phyloP scores from a whole-genome alignment of 352 stramenopile genomes.

The Peronospora farinosa region DNA sequence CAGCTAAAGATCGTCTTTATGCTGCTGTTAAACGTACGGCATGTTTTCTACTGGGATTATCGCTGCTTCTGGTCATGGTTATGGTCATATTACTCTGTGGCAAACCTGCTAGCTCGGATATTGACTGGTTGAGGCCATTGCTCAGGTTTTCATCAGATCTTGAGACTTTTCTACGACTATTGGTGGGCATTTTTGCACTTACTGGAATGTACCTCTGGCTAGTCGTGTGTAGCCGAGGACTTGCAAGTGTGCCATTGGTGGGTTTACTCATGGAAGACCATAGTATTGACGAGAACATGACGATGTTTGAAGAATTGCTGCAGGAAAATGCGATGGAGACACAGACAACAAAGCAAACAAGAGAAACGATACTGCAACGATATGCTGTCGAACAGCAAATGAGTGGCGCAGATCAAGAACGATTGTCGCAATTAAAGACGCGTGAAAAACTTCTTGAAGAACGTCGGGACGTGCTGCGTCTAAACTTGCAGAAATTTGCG shows the following conservation, averaged over 20 bases:
- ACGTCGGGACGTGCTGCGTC: conserved; percentile 56
- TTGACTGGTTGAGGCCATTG: conserved; percentile 80
- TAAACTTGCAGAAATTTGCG: conserved; percentile 55
- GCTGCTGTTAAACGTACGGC: conserved; percentile 62
- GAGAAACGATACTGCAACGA: conserved; percentile 60
- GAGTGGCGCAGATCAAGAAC: conserved; percentile 62
- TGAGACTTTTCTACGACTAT: conserved; percentile 58
- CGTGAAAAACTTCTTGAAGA: conserved; percentile 63
- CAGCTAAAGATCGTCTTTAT: conserved; percentile 40
- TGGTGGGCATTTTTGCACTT: conserved; percentile 68
- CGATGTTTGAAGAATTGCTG: conserved; percentile 67
- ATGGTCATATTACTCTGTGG: conserved; percentile 69
- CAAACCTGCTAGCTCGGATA: conserved; percentile 65
- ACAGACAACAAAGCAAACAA: conserved; percentile 57
- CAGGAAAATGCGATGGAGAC: conserved; percentile 70
- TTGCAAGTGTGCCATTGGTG: conserved; percentile 68
- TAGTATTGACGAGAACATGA: conserved; percentile 54
- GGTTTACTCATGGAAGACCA: conserved; percentile 77
- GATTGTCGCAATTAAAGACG: conserved; percentile 64
- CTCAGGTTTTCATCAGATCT: conserved; percentile 71
- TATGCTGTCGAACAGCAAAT: conserved; percentile 60
- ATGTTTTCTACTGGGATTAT: conserved; percentile 68
- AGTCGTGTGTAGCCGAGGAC: conserved; percentile 55
- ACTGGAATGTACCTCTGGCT: conserved; percentile 78
- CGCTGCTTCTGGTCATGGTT: conserved; percentile 56